These are phyloP conservation scores for Trichoderma semiorbis DNA, from an alignment of 2,329 filamentous ascomycete species.

Conservation along the genomic window DNA sequence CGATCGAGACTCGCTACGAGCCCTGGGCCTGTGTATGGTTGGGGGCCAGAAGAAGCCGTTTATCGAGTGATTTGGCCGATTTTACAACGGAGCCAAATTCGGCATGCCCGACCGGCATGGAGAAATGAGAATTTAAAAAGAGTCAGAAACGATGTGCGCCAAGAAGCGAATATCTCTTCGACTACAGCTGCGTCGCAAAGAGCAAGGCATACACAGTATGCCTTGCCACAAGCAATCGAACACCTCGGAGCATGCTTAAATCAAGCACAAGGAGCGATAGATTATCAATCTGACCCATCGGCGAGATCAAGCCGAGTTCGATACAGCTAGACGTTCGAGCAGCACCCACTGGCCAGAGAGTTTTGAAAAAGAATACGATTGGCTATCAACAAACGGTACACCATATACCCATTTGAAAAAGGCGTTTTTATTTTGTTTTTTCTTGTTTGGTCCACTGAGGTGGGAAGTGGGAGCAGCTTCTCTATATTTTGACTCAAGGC, in stretches of 20 bases:
- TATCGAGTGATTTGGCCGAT: conserved; percentile 48
- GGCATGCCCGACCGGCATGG: not conserved
- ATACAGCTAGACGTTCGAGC: not conserved
- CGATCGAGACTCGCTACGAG: conserved; percentile 62
- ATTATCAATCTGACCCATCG: not conserved
- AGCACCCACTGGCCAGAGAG: not conserved
- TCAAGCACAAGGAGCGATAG: not conserved
- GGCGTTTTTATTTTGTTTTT: conserved; percentile 10
- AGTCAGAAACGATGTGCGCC: not conserved
- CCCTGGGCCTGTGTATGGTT: conserved; percentile 61
- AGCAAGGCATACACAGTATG: not conserved
- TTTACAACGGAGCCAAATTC: not conserved
- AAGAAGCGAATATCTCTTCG: not conserved
- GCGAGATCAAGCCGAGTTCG: not conserved
- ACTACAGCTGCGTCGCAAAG: not conserved
- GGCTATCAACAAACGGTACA: conserved; percentile 7
- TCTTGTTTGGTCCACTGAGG: not conserved
- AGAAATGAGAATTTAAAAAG: not conserved
- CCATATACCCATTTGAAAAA: conserved; percentile 18
- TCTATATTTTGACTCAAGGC: conserved; percentile 13
- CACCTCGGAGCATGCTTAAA: not conserved
- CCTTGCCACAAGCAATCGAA: not conserved
- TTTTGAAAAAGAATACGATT: not conserved
- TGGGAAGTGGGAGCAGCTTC: not conserved
- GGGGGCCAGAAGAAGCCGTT: conserved; percentile 63